Evolutionary conservation across 257 asterid genomes (phyloP).

Genomic region (Eustoma russellianum): DNA sequence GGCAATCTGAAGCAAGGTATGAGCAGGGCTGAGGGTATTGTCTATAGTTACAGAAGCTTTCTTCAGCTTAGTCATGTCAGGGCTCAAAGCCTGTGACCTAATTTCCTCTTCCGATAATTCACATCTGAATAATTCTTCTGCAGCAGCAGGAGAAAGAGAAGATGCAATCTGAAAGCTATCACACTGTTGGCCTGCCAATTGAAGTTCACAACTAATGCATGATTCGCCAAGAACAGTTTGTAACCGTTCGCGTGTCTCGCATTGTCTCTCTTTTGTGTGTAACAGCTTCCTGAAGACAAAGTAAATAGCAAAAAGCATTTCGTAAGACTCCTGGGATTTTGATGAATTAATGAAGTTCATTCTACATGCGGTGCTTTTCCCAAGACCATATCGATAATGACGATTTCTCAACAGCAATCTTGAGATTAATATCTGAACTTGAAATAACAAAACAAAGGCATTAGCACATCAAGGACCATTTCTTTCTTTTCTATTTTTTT

Average conservation of each 20-base stretch:
- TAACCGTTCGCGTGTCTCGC: conserved; percentile 38
- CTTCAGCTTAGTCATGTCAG: conserved; percentile 47
- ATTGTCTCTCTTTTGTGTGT: conserved; percentile 58
- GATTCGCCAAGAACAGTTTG: conserved; percentile 61
- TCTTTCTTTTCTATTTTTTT: neutral
- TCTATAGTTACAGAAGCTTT: conserved; percentile 49
- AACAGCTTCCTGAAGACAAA: conserved; percentile 49
- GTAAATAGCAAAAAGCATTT: conserved; percentile 1
- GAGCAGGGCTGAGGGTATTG: conserved; percentile 76
- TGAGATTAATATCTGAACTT: no score
- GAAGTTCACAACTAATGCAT: conserved; percentile 63
- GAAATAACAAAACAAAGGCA: no score
- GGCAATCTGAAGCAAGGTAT: conserved; percentile 75
- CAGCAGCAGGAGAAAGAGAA: conserved; percentile 41
- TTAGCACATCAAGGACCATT: neutral
- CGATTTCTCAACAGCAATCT: no score
- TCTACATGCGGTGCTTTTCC: neutral
- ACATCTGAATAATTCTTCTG: conserved; percentile 60
- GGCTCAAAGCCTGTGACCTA: conserved; percentile 57
- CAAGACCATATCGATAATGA: no score
- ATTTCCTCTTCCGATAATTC: conserved; percentile 46
- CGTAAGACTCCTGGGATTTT: neutral
- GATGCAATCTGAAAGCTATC: conserved; percentile 35
- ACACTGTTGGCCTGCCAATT: conserved; percentile 46
- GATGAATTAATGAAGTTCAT: neutral